Conservation (phyloP, 306 rosid genomes). For the Lotus japonicus region DNA sequence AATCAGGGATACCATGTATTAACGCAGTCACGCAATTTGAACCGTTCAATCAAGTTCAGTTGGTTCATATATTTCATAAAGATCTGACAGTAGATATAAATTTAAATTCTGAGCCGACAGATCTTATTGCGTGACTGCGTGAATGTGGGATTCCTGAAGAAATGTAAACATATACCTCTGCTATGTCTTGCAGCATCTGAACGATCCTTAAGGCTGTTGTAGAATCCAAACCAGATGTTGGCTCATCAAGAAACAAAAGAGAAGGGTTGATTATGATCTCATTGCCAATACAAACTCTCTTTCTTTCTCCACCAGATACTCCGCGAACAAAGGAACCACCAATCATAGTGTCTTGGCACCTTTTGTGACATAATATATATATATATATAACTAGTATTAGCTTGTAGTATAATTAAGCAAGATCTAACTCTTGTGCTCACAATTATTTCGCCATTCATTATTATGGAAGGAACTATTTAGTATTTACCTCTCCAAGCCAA, state of each 20-base stretch:
- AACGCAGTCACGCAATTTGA: too few relatives aligned
- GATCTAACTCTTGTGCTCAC: not conserved
- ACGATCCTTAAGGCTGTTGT: conserved; percentile 87
- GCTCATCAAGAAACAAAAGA: conserved; percentile 87
- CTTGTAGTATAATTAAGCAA: not conserved
- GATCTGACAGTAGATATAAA: too few relatives aligned
- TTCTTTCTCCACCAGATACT: conserved; percentile 96
- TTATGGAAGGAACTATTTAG: not conserved
- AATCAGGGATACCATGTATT: too few relatives aligned
- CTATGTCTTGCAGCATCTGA: conserved; percentile 94
- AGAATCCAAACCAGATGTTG: conserved; percentile 99
- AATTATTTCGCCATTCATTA: not conserved
- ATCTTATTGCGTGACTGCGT: too few relatives aligned
- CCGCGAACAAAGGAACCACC: conserved; percentile 97
- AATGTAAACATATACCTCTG: too few relatives aligned
- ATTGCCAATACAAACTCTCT: conserved; percentile 84
- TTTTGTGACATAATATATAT: conserved; percentile 19
- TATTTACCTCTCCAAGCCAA: conserved; percentile 89
- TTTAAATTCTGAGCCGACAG: too few relatives aligned
- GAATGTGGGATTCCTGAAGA: too few relatives aligned
- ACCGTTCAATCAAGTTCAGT: too few relatives aligned
- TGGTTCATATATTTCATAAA: too few relatives aligned
- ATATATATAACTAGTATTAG: not conserved
- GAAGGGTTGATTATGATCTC: conserved; percentile 96
- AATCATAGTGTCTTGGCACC: conserved; percentile 98